Evolutionary conservation across 2,329 filamentous ascomycete genomes (phyloP), one percentile per base, ranked within the genome.

Genomic region (Metarhizium robertsii): DNA sequence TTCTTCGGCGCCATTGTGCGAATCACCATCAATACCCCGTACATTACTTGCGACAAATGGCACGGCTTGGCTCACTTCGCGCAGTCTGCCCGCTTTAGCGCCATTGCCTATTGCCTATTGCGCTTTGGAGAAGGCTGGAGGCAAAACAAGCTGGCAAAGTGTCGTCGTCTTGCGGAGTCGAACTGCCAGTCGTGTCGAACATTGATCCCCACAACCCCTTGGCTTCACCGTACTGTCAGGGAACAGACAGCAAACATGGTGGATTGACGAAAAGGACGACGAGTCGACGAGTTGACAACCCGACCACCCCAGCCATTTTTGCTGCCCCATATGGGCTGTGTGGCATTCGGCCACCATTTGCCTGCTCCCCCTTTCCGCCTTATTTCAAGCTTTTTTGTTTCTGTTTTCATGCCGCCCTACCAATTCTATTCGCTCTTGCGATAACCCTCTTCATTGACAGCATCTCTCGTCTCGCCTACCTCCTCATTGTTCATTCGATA

Each of bases 341-440:
- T 47, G 14, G 50, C 50, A 45, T 20, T 34, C 30, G 13, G 54
- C 25, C 50, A 34, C 54, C 45, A 53, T 38, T 46, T 52, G 49
- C 45, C 29, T 10, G 43, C n/a, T 45, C 49, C 20, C 20, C 29
- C n/a, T 20, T 29, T 34, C 25, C 20, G 30, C 50, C 34, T 56
- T 32, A 25, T 43, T 51, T 34, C n/a, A 2, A 29, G 20, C n/a
- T 46, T 16, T 16, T 30, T 29, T 32, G 42, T 30, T 34, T 42
- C 42, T n/a, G 18, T 48, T 18, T 40, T 20, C n/a, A 46, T 38
- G 10, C 51, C 51, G 30, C 36, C 29, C 40, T 36, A 36, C 42
- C 18, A 42, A 38, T 25, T 40, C 30, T 16, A n/a, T 45, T 47
- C 54, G 47, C 34, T 25, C 10, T 29, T 36, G 29, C 36, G 25